Evolutionary conservation across 2,329 filamentous ascomycete species (phyloP).

Genomic region (Blumeriella jaapii): DNA sequence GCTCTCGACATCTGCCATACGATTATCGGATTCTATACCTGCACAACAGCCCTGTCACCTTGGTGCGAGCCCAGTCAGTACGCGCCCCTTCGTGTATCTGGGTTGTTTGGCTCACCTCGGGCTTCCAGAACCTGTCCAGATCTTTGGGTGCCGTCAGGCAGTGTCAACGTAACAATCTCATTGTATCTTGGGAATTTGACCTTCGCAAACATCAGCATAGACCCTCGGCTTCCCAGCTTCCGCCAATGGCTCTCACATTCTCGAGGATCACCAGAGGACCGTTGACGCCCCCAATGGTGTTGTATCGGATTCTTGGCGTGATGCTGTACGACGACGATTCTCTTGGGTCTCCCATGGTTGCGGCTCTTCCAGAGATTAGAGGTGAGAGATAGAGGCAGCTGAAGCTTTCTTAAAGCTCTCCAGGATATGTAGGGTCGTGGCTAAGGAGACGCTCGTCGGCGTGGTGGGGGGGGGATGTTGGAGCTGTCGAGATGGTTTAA

Average conservation of each 20-base stretch:
- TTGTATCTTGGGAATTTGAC: conserved; percentile 98
- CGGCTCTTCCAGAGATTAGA: conserved; percentile 3
- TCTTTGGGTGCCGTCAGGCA: conserved; percentile 88
- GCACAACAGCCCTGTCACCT: conserved; percentile 91
- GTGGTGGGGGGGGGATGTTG: conserved; percentile 13
- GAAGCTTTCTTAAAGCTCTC: conserved; percentile 9
- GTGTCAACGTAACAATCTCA: conserved; percentile 91
- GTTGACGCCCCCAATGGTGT: conserved; percentile 97
- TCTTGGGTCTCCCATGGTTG: conserved; percentile 27
- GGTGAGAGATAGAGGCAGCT: conserved; percentile 3
- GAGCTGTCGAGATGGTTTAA: conserved; percentile 7
- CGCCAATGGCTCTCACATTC: conserved; percentile 50
- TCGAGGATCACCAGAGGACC: conserved; percentile 95
- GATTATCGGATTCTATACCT: conserved; percentile 44
- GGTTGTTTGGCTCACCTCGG: conserved; percentile 51
- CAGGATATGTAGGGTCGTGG: conserved; percentile 6
- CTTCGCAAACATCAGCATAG: conserved; percentile 35
- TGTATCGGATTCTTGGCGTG: conserved; percentile 76
- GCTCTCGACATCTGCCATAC: conserved; percentile 5
- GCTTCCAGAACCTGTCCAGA: conserved; percentile 96
- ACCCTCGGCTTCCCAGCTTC: not conserved
- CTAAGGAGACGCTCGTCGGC: conserved; percentile 3
- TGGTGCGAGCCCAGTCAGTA: conserved; percentile 12
- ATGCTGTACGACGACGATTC: conserved; percentile 33
- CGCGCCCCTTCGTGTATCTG: not conserved